Evolutionary conservation across 2,329 filamentous ascomycete genomes (phyloP).

Genomic region (Plenodomus tracheiphilus): DNA sequence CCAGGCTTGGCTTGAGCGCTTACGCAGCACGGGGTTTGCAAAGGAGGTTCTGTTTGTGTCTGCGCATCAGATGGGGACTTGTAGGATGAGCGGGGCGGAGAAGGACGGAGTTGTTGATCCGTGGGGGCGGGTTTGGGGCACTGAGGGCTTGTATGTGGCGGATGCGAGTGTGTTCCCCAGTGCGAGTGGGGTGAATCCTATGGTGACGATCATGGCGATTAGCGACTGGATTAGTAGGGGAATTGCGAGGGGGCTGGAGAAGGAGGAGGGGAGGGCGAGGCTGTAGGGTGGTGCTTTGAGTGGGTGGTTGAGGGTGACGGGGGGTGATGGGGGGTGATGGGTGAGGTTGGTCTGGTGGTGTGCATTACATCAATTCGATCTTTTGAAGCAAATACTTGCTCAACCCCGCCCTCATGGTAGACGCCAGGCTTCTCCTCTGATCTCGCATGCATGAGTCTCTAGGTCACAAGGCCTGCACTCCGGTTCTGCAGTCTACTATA

Average conservation of each 20-base stretch:
- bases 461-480: too few relatives aligned
- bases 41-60: slow-evolving; percentile 60
- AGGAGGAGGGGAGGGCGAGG: slow-evolving; percentile 12
- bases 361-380: too few relatives aligned
- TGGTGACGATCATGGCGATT: slow-evolving; percentile 72
- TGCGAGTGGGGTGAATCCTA: slow-evolving; percentile 79
- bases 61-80: slow-evolving; percentile 83
- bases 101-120: slow-evolving; percentile 51
- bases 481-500: too few relatives aligned
- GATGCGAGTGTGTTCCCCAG: slow-evolving; percentile 77
- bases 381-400: too few relatives aligned
- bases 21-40: slow-evolving; percentile 56
- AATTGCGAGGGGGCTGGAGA: slow-evolving; percentile 27
- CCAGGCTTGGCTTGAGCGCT: slow-evolving; percentile 60
- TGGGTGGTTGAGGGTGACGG: too few relatives aligned
- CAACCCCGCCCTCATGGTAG: too few relatives aligned
- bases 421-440: too few relatives aligned
- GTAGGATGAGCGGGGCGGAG: slow-evolving; percentile 65
- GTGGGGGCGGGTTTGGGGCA: slow-evolving; percentile 62
- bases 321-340: background rate
- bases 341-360: background rate
- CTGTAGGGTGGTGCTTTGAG: slow-evolving; percentile 12
- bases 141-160: slow-evolving; percentile 67
- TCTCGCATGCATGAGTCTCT: too few relatives aligned
- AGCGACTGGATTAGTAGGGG: slow-evolving; percentile 42